phyloP scores from a whole-genome alignment of 2,329 filamentous ascomycete genomes.

The Aspergillus proliferans region DNA sequence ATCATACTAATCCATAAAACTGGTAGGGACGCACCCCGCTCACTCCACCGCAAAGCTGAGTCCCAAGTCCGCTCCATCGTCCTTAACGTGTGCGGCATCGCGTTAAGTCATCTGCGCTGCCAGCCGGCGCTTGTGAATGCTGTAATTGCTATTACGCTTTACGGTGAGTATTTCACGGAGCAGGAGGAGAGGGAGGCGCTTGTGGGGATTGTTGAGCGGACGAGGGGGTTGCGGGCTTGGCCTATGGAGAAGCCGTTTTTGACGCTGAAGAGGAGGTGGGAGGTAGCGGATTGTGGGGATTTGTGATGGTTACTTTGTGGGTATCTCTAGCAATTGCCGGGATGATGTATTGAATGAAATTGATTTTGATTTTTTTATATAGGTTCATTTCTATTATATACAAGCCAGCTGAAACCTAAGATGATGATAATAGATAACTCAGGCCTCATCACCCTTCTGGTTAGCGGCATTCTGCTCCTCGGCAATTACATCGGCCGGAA shows the following conservation, averaged over 20 bases:
- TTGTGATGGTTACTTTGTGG: neutral
- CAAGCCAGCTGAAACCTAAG: neutral
- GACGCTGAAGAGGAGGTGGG: neutral
- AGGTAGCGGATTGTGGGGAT: neutral
- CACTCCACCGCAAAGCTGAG: slow-evolving; percentile 12
- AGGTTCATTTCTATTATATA: neutral
- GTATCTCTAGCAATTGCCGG: too few relatives aligned
- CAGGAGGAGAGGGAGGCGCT: slow-evolving; percentile 13
- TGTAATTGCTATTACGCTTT: slow-evolving; percentile 14
- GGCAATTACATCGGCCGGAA: slow-evolving; percentile 35
- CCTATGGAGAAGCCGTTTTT: neutral
- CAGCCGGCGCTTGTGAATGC: slow-evolving; percentile 17
- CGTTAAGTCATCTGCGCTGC: slow-evolving; percentile 6
- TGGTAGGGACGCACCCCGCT: slow-evolving; percentile 4
- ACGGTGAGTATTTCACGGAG: slow-evolving; percentile 13
- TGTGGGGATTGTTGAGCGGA: slow-evolving; percentile 10
- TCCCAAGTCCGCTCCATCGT: slow-evolving; percentile 14
- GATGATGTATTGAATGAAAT: neutral
- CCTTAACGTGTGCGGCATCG: slow-evolving; percentile 15
- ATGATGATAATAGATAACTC: neutral
- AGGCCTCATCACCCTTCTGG: neutral
- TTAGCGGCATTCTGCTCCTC: slow-evolving; percentile 22
- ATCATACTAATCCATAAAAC: neutral
- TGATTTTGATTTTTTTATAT: neutral
- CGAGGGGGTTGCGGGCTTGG: neutral